A percentile compares a stretch with the other conserved stretches of the same genome.
phyloP scores from a whole-genome alignment of 306 rosid species.

The Leucaena leucocephala region DNA sequence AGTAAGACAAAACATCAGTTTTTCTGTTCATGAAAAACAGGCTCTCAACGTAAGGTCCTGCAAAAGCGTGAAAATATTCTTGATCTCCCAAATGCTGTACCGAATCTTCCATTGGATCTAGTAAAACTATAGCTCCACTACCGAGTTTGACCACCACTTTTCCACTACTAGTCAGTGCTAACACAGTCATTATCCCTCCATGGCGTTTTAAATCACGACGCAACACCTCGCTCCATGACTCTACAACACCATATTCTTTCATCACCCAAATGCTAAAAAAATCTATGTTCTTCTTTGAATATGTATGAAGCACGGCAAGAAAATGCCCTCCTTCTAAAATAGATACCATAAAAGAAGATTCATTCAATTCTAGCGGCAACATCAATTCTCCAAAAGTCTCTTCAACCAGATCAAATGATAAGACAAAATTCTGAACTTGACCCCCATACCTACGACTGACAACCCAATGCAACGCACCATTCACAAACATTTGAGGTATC shows the following conservation, averaged over 20 bases:
- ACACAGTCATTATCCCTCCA: neutral
- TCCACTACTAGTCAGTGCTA: neutral
- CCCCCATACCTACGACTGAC: neutral
- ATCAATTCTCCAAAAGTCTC: slow-evolving; percentile 1
- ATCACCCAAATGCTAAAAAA: neutral
- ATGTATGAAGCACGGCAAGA: neutral
- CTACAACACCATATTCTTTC: slow-evolving; percentile 4
- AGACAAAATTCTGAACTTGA: neutral
- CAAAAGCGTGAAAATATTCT: neutral
- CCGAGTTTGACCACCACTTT: neutral
- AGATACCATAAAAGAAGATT: neutral
- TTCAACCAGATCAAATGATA: neutral
- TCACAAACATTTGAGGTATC: neutral
- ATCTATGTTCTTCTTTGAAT: neutral
- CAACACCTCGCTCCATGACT: neutral
- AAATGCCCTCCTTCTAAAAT: neutral
- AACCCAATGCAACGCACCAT: neutral
- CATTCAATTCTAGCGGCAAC: neutral
- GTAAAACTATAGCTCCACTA: neutral
- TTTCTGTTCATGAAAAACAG: neutral
- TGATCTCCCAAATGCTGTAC: neutral
- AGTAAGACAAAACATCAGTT: neutral
- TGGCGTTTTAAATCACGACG: neutral
- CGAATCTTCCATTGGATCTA: neutral
- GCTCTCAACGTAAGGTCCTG: slow-evolving; percentile 17